Base-by-base conservation (phyloP, 2,329 filamentous ascomycete genomes). In the Penicillium expansum region DNA sequence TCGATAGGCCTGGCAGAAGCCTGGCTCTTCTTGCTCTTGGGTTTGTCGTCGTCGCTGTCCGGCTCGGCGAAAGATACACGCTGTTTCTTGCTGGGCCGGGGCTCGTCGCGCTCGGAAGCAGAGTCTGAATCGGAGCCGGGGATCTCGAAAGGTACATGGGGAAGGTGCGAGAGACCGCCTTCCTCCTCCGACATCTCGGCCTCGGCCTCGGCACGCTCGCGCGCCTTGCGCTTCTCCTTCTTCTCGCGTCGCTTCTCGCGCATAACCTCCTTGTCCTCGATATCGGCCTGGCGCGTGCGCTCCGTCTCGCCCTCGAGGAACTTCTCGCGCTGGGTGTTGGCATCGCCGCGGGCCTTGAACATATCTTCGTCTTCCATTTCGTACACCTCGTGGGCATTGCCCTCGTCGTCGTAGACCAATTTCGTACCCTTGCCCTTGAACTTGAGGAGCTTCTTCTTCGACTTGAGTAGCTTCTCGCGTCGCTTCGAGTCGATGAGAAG, bases 401-500 rank as follows among this genome's bases (percentile, higher is more conserved):
- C 93, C 32, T 97, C 91, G 47, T 96, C 92, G 76, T 97, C 93
- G 72, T 93, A 99, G 5, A 97, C 82, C 8, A 97, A 79, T 72
- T 94, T 96, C 39, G 85, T 87, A 13, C 91, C 89, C 70, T 88
- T 89, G 69, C 91, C 90, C 80, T 92, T 95, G 80, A 91, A 90
- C 72, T 96, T 94, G 70, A 91, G 83, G 63, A 97, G 84, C 75
- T 95, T 90, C 82, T 96, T 96, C 82, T 97, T 97, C 20, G 90
- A 95, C 69, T 89, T 89, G 63, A 97, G 84, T n/a, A 96, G 83
- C 78, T 97, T 97, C 77, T 96, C 93, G 64, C 92, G 88, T 24
- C 94, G 91, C 74, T 97, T 95, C 13, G 92, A 96, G 78, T 99
- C 94, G 60, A 99, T 86, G 20, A 96, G 79, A 43, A 96, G 81